Conservation (phyloP, 208 protist species). For the Naegleria lovaniensis region DNA sequence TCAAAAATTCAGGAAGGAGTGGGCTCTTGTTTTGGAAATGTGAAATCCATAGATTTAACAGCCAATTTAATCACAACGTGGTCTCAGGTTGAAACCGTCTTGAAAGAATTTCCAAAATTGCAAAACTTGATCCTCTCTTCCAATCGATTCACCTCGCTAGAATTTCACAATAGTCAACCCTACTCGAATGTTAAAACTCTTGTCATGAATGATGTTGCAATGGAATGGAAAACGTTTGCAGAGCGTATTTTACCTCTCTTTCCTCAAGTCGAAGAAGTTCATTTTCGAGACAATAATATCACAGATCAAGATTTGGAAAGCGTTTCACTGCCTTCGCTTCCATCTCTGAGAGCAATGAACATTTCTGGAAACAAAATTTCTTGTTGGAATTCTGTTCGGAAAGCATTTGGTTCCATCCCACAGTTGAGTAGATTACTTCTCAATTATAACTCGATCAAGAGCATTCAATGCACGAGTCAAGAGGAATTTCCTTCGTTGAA, state of each 20-base stretch:
- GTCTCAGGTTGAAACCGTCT: not conserved
- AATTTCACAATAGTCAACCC: not conserved
- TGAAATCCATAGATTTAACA: not conserved
- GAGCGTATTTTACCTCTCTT: not conserved
- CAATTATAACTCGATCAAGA: not conserved
- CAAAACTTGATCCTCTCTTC: not conserved
- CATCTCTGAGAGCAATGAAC: not conserved
- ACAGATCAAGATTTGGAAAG: not conserved
- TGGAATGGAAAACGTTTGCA: not conserved
- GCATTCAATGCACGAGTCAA: not conserved
- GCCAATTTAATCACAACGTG: not conserved
- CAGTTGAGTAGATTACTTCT: not conserved
- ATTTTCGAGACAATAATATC: constrained; percentile 10
- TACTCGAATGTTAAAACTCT: not conserved
- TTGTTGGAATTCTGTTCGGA: not conserved
- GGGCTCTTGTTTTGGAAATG: not conserved
- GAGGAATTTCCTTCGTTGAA: not conserved
- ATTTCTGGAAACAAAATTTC: not conserved
- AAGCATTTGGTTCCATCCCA: not conserved
- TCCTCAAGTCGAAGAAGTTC: not conserved
- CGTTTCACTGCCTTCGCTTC: not conserved
- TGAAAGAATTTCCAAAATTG: constrained; percentile 14
- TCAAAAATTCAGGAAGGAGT: not conserved
- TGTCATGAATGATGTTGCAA: not conserved
- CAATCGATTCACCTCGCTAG: not conserved